Base-by-base conservation (phyloP, 331 rosid species). In the Quercus tomentella region DNA sequence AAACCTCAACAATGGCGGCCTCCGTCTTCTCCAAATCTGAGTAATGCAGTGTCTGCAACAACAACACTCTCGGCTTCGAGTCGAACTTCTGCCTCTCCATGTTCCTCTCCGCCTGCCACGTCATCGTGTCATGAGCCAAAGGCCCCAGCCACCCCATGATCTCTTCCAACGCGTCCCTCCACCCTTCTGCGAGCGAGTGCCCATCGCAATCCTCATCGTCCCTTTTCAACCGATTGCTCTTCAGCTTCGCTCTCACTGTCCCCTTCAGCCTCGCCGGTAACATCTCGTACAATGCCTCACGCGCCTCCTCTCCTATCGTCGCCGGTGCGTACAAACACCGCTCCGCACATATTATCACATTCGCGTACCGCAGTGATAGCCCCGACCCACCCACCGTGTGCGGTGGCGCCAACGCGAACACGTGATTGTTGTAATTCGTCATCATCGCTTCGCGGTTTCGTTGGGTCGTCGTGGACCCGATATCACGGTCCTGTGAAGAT, bases 11-110 rank as follows among this genome's bases (percentile, higher is more conserved):
- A 73, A 90, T 88, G 22, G 87, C 90, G 17, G 90, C 88, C 79
- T 92, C 97, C 33, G 86, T 83, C 86, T 89, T 92, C 84, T 92
- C 93, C 90, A 92, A 82, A 33, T 92, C 87, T 0, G 97, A 88
- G 67, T 89, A 92, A 82, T 92, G 95, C 82, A 92, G 41, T 0
- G 97, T 92, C 80, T 92, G 96, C 77, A 90, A 55, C 81, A 90
- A 69, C 83, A 89, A 14, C 65, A 82, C 89, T 18, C 85, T 78
- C 1, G 89, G 85, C 73, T 52, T 80, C 0, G 68, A 76, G 4
- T 86, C 89, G 41, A 82, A 83, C 79, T 79, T 84, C 23, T 75
- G 85, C 76, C 74, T 86, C 89, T 90, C 96, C 43, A 83, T 35
- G 63, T 81, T 88, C 86, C 93, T 88, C 76, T 90, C 93, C 31